Evolutionary conservation across 768 basidiomycete genomes (phyloP), one percentile per base, ranked within the genome.

Genomic region (Termitomyces sp.): DNA sequence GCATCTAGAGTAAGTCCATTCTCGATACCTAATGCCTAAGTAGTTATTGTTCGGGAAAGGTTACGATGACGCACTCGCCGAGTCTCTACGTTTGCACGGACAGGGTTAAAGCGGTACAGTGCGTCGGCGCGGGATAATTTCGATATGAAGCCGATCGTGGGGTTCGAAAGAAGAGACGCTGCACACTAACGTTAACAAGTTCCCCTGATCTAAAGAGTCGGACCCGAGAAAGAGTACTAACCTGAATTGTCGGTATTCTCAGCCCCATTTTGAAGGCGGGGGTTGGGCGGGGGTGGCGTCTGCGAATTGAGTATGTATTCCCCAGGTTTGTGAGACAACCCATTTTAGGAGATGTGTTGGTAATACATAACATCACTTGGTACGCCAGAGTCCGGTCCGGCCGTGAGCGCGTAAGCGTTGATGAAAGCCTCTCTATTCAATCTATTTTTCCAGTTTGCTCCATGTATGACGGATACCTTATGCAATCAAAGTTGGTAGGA

Each of bases 1-100:
- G 37, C 44, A 35, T 35, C 31, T 6, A n/a, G 46, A 10, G n/a
- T 33, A 38, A 49, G 33, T 49, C 35, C 12, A 14, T 35, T 35
- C 35, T 35, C 48, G 31, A 33, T 49, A 35, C 31, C 48, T 49
- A 33, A 33, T 17, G 4, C 35, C 10, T 21, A 9, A 17, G n/a
- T 11, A 5, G 8, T 37, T 38, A 21, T 38, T 50, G 37, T 38
- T 50, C 35, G 49, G 49, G 21, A 49, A 15, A 49, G 19, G 33
- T 14, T 41, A 31, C 41, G 15, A 48, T 56, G 55, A 56, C 55
- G 55, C 48, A 50, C 43, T 42, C 35, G 26, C 44, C 38, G n/a
- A 38, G 17, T 3, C 17, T 41, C 28, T 30, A 31, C 40, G 10
- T 31, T 41, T 43, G 37, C 33, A 23, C 30, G 11, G 30, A 53